These are phyloP conservation scores for Aspergillus sclerotiicarbonarius DNA, from an alignment of 495 filamentous ascomycete species.

Conservation along the genomic window DNA sequence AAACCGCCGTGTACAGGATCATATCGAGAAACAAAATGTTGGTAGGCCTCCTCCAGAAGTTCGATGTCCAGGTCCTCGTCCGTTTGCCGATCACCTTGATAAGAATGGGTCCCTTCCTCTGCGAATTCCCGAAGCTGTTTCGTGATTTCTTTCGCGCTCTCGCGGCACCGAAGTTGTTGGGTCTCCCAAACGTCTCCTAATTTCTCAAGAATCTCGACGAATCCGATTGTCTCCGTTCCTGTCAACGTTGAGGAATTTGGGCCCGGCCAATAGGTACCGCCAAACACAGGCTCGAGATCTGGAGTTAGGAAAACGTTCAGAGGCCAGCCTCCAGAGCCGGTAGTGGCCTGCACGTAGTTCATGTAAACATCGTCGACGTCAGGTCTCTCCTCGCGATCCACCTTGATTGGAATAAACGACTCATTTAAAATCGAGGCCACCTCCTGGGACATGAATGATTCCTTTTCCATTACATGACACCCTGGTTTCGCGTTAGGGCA, in stretches of 20 bases:
- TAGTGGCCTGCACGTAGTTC: slow-evolving; percentile 96
- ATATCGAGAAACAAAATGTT: slow-evolving; percentile 73
- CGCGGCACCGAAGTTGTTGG: slow-evolving; percentile 74
- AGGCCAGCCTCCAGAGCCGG: slow-evolving; percentile 91
- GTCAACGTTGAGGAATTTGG: slow-evolving; percentile 53
- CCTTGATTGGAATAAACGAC: slow-evolving; percentile 86
- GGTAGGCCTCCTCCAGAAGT: slow-evolving; percentile 83
- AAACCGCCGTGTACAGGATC: slow-evolving; percentile 82
- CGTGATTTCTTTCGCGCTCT: slow-evolving; percentile 79
- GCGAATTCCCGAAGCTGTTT: slow-evolving; percentile 80
- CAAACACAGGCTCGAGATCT: slow-evolving; percentile 88
- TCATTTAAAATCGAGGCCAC: slow-evolving; percentile 82
- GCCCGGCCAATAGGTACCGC: slow-evolving; percentile 95
- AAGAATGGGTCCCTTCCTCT: slow-evolving; percentile 73
- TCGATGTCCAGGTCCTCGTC: slow-evolving; percentile 81
- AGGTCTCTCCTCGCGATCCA: slow-evolving; percentile 93
- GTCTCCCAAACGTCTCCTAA: slow-evolving; percentile 78
- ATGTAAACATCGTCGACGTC: slow-evolving; percentile 97
- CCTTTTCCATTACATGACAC: slow-evolving; percentile 92
- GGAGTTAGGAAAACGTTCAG: slow-evolving; percentile 96
- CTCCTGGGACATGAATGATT: slow-evolving; percentile 81
- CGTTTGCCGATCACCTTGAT: slow-evolving; percentile 47
- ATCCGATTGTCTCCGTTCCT: slow-evolving; percentile 60
- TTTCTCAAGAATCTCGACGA: slow-evolving; percentile 80
- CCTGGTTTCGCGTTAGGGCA: slow-evolving; percentile 45